Base-by-base conservation (phyloP, 345 rosid species). In the Dimocarpus longan region DNA sequence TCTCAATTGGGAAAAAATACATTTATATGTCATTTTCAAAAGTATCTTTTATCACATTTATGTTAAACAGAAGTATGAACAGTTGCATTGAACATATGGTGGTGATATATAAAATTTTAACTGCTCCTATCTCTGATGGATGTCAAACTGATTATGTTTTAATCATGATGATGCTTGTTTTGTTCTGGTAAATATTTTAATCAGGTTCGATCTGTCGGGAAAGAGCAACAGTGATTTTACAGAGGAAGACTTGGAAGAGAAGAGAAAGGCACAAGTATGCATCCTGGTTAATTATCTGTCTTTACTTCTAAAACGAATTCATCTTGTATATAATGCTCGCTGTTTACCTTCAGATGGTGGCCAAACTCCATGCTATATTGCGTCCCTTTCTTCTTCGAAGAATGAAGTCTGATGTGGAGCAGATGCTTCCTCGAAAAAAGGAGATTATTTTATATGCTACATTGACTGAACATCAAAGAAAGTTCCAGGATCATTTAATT, bases 331-430 rank as follows among this genome's bases (percentile, higher is more conserved):
- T 74, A 10, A 63, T 50, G 10, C 12, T 74, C 10, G 74, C 63
- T 50, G 7, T 56, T 88, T 71, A 74, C 66, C 26, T 80, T 56
- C 86, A 96, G 99, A 93, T 93, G 78, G 95, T 96, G 40, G 90
- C 92, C 12, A 96, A 96, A 85, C 98, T 96, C 65, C 99, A 96
- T 86, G 90, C 87, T 73, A 96, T 96, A 74, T 83, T 96, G 79
- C 97, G 97, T 16, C 99, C 99, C 10, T 96, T 96, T 86, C 95
- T 96, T 82, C 95, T 96, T 60, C 91, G 98, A 69, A 87, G 99
- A 83, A 82, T 96, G 97, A 96, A 96, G 77, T 68, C 91, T 87
- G 99, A 96, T 70, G 99, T 96, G 56, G 99, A 96, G 87, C 91
- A 80, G 84, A 83, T 79, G 83, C 99, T 96, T 64, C 99, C 98